Evolutionary conservation across 345 rosid species (phyloP), one percentile per base, ranked within the genome.

Genomic region (Arabis hirsuta): DNA sequence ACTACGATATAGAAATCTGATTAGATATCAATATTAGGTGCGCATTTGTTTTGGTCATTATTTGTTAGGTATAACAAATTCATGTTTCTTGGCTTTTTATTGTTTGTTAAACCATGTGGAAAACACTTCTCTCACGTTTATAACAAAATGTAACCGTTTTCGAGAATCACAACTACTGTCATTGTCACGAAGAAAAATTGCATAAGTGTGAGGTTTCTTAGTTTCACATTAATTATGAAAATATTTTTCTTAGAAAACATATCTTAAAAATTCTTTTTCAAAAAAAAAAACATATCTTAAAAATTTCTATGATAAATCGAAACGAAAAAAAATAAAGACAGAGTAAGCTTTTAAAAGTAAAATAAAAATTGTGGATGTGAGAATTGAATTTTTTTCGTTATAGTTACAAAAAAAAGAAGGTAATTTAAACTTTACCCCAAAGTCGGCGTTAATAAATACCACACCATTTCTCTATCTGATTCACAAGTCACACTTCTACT

Each of bases 131-230:
- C 44, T 34, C 61, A 56, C 44, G 13, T 56, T 32, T 16, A 16
- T 34, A 34, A 14, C 4, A 9, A 36, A 9, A 34, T 16, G 61
- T 56, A 56, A 56, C 44, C n/a, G 60, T 55, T 55, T 55, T 26
- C 3, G 3, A 32, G 13, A 16, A 34, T 56, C 26, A 10, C n/a
- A 56, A 56, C 13, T 4, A 4, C 26, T 32, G 26, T 55, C 61
- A n/a, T 31, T 31, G 22, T 55, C 60, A 55, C 42, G 24, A 24
- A 36, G 9, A 36, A 36, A 36, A 36, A 36, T 9, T 36, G 11
- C 1, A 36, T 36, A 8, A 3, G 41, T 36, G 36, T 29, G 32
- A 29, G 32, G 32, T 29, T 29, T 29, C 13, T 4, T 16, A 45
- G 13, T 45, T 45, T n/a, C 20, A 45, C 50, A 8, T 20, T 19